These are phyloP conservation scores for Quercus engelmannii DNA, from an alignment of 306 rosid species.

Conservation along the genomic window DNA sequence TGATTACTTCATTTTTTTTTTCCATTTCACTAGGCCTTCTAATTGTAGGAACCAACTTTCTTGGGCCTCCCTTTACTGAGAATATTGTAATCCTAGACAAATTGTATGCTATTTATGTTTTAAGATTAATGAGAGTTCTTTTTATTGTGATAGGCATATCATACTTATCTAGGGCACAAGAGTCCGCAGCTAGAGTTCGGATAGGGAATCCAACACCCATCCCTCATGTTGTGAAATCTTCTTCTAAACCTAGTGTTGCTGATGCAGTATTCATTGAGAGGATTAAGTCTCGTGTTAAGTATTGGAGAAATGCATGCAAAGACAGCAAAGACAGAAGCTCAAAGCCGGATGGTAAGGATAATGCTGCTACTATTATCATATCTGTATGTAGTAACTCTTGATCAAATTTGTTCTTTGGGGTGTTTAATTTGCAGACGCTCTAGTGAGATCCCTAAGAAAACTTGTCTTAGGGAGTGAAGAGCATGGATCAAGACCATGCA, in stretches of 20 bases:
- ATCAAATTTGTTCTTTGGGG: constrained; percentile 14
- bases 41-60: background rate
- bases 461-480: constrained; percentile 53
- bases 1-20: too few species aligned
- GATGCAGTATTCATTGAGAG: constrained; percentile 69
- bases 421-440: constrained; percentile 47
- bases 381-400: background rate
- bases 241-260: constrained; percentile 49
- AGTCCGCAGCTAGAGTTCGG: constrained; percentile 50
- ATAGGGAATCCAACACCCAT: constrained; percentile 39
- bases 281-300: constrained; percentile 53
- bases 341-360: constrained; percentile 53
- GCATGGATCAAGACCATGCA: constrained; percentile 65
- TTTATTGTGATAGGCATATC: constrained; percentile 63
- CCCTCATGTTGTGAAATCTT: constrained; percentile 27
- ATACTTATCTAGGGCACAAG: constrained; percentile 81
- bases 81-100: background rate
- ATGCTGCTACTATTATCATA: background rate
- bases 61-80: background rate
- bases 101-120: background rate
- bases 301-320: constrained; percentile 57
- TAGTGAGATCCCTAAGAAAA: constrained; percentile 55
- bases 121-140: background rate
- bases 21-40: background rate
- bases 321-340: constrained; percentile 33